Base-by-base conservation (phyloP, 179 eudicot genomes). In the Pouteria campechiana region DNA sequence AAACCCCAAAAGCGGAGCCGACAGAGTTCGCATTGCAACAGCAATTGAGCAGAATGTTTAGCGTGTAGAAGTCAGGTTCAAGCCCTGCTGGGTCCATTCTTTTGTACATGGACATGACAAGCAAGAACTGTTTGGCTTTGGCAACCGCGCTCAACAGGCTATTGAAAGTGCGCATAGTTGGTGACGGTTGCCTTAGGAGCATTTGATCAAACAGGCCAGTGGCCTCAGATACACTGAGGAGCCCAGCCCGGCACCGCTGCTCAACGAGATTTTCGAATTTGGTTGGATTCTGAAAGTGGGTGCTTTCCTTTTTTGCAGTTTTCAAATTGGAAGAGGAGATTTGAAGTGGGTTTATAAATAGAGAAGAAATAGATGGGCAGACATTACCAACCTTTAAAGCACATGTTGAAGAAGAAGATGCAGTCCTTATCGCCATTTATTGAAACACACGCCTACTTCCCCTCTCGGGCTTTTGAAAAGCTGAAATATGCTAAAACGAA, bases 1-100 rank as follows among this genome's bases (percentile, higher is more conserved):
- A 18, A 32, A 68, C 70, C 27, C 53, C 52, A 52, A 68, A 73
- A 32, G 68, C 72, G 17, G 41, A 28, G 53, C 33, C 58, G 11
- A 58, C 58, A 24, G 27, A 46, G 38, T 27, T 64, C 68, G 55
- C 17, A n/a, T 54, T 62, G 43, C 78, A 68, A 25, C 44, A 64
- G 22, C 70, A 50, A 30, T 73, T 64, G 3, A 73, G 57, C 65
- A 73, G 37, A 34, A 64, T 68, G 37, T 52, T 55, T 9, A 60
- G 16, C 4, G 61, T 54, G 32, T 52, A 18, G 25, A 36, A 56
- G 60, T 73, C 46, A 3, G 71, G 57, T 3, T 19, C 38, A 2
- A 55, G 9, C 21, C 60, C 46, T 7, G 12, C 29, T 12, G 29
- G 8, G 7, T 21, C 17, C 60, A 72, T 32, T 24, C 46, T 60